Conservation (phyloP, 306 rosid species). For the Citrullus amarus region DNA sequence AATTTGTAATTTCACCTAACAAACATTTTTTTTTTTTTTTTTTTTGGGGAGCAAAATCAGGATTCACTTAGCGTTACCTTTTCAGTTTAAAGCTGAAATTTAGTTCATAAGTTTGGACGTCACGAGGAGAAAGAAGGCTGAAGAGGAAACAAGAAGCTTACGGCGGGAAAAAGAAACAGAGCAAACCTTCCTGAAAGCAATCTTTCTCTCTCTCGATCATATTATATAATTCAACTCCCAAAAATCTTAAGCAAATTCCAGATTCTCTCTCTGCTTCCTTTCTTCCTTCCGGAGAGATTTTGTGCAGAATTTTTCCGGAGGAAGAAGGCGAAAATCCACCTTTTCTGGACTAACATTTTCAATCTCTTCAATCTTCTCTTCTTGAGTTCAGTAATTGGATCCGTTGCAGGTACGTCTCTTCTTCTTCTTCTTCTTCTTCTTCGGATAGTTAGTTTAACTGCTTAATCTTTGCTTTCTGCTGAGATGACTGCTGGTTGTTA, state of each 20-base stretch:
- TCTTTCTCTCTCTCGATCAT: background rate
- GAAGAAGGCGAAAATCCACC: background rate
- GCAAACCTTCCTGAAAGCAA: slow-evolving; percentile 25
- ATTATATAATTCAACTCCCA: background rate
- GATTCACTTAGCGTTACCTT: background rate
- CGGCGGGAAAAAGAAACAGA: slow-evolving; percentile 37
- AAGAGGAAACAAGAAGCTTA: slow-evolving; percentile 13
- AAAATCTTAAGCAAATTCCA: slow-evolving; percentile 18
- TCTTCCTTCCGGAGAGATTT: background rate
- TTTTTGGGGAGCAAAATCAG: no score
- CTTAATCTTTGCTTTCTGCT: background rate
- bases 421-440: background rate
- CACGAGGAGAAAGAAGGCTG: slow-evolving; percentile 13
- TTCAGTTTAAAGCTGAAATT: background rate
- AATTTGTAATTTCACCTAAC: no score
- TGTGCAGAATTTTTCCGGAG: background rate
- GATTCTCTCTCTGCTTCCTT: slow-evolving; percentile 5
- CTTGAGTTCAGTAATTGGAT: background rate
- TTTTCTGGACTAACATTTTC: background rate
- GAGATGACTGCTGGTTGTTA: background rate
- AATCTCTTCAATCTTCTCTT: background rate
- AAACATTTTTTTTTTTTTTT: no score
- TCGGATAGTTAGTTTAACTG: background rate
- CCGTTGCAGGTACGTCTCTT: background rate
- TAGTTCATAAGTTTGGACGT: background rate